These are phyloP conservation scores for Chrysochromulina tobinii DNA, from an alignment of 78 protist genomes.

Conservation along the genomic window DNA sequence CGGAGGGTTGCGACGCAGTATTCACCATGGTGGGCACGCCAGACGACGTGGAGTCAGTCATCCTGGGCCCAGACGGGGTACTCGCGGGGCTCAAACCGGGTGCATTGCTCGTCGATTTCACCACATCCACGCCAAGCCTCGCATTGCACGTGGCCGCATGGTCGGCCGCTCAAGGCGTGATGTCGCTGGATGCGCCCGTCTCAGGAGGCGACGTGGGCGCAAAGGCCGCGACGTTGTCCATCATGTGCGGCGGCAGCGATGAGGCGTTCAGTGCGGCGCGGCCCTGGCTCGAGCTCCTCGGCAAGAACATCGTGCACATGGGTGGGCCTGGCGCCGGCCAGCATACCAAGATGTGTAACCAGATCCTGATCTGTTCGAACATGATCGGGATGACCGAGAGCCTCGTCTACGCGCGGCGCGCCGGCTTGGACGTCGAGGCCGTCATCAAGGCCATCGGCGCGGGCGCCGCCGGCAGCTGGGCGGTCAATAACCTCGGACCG, in stretches of 20 bases:
- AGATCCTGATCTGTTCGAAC: slow-evolving; percentile 31
- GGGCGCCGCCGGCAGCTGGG: slow-evolving; percentile 76
- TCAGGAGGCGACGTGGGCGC: slow-evolving; percentile 82
- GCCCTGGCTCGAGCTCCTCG: slow-evolving; percentile 57
- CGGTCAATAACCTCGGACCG: slow-evolving; percentile 50
- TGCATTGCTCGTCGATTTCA: slow-evolving; percentile 52
- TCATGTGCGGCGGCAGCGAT: slow-evolving; percentile 64
- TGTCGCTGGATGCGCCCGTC: slow-evolving; percentile 68
- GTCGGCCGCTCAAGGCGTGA: background rate
- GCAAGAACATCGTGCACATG: slow-evolving; percentile 18
- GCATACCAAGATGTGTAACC: slow-evolving; percentile 71
- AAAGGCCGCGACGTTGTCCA: slow-evolving; percentile 43
- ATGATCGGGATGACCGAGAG: slow-evolving; percentile 65
- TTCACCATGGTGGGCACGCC: slow-evolving; percentile 70
- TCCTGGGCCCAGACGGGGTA: slow-evolving; percentile 25
- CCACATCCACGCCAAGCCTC: slow-evolving; percentile 62
- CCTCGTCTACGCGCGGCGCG: slow-evolving; percentile 52
- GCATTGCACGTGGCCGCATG: slow-evolving; percentile 18
- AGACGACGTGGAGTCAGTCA: slow-evolving; percentile 54
- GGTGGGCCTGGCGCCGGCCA: slow-evolving; percentile 75
- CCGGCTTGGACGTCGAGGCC: slow-evolving; percentile 60
- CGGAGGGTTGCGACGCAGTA: slow-evolving; percentile 42
- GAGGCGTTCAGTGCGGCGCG: background rate
- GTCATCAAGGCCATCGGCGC: slow-evolving; percentile 48
- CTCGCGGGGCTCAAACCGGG: slow-evolving; percentile 25